Percentiles rank a stretch among this genome's conserved stretches.
Conservation (phyloP, 2,329 filamentous ascomycete species). For the Achaetomium macrosporum region DNA sequence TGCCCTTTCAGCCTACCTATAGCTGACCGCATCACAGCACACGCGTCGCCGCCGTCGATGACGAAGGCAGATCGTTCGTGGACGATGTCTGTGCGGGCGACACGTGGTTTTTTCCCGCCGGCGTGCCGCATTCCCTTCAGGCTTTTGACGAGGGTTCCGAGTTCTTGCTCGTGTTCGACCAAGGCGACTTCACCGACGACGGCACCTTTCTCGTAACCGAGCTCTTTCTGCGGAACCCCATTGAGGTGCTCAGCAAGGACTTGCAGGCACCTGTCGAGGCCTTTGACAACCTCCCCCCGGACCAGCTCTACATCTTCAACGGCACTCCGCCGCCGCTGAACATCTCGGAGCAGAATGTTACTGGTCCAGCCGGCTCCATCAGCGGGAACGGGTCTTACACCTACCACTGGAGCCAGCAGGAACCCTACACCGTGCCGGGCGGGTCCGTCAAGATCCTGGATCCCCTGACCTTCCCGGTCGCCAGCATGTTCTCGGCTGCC, state of each 20-base stretch:
- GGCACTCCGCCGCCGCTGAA: conserved; percentile 42
- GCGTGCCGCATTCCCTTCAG: conserved; percentile 48
- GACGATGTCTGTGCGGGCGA: conserved; percentile 46
- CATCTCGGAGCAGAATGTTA: conserved; percentile 43
- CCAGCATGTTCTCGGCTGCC: conserved; percentile 48
- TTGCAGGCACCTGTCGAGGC: conserved; percentile 42
- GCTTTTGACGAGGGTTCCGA: conserved; percentile 50
- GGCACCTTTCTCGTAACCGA: conserved; percentile 53
- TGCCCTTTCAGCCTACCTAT: neutral
- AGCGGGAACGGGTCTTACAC: conserved; percentile 37
- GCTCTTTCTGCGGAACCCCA: conserved; percentile 45
- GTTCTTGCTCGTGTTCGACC: conserved; percentile 56
- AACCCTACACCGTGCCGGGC: conserved; percentile 46
- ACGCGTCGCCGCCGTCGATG: conserved; percentile 32
- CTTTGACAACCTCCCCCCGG: conserved; percentile 42
- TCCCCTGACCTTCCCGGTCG: conserved; percentile 50
- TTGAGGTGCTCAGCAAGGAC: conserved; percentile 51
- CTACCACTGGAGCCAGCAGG: conserved; percentile 48
- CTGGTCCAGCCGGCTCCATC: conserved; percentile 39
- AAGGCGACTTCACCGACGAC: conserved; percentile 51
- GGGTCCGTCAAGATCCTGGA: conserved; percentile 57
- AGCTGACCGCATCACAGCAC: conserved; percentile 26
- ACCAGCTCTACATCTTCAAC: conserved; percentile 48
- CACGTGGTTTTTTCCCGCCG: conserved; percentile 47
- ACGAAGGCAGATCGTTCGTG: conserved; percentile 43